Conservation (phyloP, 1,139 yeast genomes). For the Diutina scorzettiae region DNA sequence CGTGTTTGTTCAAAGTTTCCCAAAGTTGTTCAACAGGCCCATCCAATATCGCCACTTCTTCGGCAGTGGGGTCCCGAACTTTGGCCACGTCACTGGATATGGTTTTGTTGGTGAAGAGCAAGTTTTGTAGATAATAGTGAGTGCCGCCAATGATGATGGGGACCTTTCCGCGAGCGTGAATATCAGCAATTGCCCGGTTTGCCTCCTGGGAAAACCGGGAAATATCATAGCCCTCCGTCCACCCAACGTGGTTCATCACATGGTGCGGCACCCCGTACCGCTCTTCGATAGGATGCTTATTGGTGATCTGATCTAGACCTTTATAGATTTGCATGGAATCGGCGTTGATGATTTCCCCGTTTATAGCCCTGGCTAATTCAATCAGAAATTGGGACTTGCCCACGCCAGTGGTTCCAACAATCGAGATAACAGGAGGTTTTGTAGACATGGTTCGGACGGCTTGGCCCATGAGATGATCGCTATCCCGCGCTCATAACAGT, state of each 20-base stretch:
- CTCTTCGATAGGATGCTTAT: conserved; percentile 78
- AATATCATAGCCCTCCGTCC: conserved; percentile 78
- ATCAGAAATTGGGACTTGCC: conserved; percentile 84
- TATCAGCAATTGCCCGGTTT: conserved; percentile 39
- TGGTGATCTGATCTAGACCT: conserved; percentile 66
- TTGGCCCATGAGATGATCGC: not conserved
- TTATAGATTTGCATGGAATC: conserved; percentile 94
- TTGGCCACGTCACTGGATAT: conserved; percentile 19
- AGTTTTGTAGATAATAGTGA: conserved; percentile 76
- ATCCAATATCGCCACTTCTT: conserved; percentile 39
- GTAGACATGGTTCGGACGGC: not conserved
- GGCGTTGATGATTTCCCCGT: conserved; percentile 89
- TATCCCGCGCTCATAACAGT: not conserved
- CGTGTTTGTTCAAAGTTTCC: conserved; percentile 35
- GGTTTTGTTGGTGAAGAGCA: conserved; percentile 61
- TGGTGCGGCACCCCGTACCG: conserved; percentile 71
- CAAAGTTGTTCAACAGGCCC: conserved; percentile 45
- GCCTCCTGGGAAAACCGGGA: conserved; percentile 76
- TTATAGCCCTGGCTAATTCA: conserved; percentile 62
- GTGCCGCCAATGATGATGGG: conserved; percentile 96
- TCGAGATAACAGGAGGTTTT: conserved; percentile 35
- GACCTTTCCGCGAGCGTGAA: conserved; percentile 56
- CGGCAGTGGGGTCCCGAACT: conserved; percentile 16
- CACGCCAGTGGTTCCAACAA: conserved; percentile 97
- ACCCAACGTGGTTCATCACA: conserved; percentile 69